Evolutionary conservation across 257 asterid species (phyloP).

Genomic region (Capsicum baccatum): DNA sequence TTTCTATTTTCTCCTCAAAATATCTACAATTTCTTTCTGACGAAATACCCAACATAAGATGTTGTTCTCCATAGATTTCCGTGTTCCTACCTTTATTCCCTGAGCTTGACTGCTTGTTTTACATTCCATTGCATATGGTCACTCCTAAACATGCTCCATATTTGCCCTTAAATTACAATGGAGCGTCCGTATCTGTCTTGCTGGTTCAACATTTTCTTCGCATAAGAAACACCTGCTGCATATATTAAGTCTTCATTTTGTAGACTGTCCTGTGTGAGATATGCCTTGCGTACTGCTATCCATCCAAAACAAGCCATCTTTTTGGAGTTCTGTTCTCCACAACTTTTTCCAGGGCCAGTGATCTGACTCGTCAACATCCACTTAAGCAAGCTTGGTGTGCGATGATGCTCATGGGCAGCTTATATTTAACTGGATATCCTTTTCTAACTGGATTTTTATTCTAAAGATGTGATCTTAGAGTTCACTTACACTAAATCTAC

Average conservation of each 20-base stretch:
- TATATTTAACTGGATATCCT: too few relatives aligned
- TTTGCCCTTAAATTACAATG: background rate
- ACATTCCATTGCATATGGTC: background rate
- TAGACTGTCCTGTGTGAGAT: conserved; percentile 5
- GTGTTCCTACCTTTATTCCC: background rate
- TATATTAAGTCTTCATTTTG: background rate
- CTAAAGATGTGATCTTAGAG: too few relatives aligned
- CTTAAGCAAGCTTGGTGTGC: background rate
- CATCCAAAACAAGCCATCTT: background rate
- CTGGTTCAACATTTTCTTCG: conserved; percentile 8
- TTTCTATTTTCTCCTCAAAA: background rate
- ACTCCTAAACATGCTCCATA: conserved; percentile 8
- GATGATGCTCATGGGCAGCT: too few relatives aligned
- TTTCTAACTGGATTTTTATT: too few relatives aligned
- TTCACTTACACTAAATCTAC: too few relatives aligned
- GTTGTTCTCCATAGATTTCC: background rate
- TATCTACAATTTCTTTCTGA: background rate
- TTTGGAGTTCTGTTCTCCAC: conserved; percentile 18
- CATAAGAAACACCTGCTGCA: conserved; percentile 25
- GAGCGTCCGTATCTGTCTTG: conserved; percentile 1
- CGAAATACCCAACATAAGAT: background rate
- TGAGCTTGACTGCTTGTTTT: conserved; percentile 18
- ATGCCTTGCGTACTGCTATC: background rate
- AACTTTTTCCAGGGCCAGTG: background rate
- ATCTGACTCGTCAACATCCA: conserved; percentile 2